A percentile compares a stretch with the other conserved stretches of the same genome.
These are phyloP conservation scores for Chrysanthemum makinoi DNA, from an alignment of 129 eudicot genomes.

Conservation along the genomic window DNA sequence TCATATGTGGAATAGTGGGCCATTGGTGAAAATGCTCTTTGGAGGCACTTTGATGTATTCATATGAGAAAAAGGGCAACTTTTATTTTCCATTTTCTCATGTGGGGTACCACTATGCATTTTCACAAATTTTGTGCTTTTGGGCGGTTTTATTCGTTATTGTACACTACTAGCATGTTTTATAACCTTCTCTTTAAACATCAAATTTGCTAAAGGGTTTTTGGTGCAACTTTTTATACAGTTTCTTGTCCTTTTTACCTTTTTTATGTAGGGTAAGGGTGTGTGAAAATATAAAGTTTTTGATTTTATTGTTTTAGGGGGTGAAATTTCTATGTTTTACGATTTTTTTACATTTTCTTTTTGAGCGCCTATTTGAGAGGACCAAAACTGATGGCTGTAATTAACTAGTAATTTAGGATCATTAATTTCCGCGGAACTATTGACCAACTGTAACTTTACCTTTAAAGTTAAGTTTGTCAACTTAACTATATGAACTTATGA, in stretches of 20 bases:
- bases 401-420: too few species aligned
- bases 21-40: conserved; percentile 19
- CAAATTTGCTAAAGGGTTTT: neutral
- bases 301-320: neutral
- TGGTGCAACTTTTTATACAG: neutral
- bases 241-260: neutral
- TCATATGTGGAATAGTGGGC: conserved; percentile 6
- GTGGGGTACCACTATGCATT: conserved; percentile 27
- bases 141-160: conserved; percentile 17
- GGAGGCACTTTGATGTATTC: conserved; percentile 25
- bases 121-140: neutral
- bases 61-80: conserved; percentile 13
- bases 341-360: neutral
- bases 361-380: neutral
- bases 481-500: neutral
- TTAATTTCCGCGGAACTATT: neutral
- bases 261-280: neutral
- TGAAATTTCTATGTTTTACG: neutral
- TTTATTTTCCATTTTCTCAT: conserved; percentile 6
- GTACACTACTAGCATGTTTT: neutral
- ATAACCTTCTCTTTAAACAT: neutral
- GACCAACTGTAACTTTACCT: neutral
- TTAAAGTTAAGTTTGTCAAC: neutral
- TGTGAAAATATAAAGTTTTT: too few species aligned
- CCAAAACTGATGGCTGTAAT: neutral